Evolutionary conservation across 2,329 filamentous ascomycete genomes (phyloP).

Genomic region (Plenodomus biglobosus): DNA sequence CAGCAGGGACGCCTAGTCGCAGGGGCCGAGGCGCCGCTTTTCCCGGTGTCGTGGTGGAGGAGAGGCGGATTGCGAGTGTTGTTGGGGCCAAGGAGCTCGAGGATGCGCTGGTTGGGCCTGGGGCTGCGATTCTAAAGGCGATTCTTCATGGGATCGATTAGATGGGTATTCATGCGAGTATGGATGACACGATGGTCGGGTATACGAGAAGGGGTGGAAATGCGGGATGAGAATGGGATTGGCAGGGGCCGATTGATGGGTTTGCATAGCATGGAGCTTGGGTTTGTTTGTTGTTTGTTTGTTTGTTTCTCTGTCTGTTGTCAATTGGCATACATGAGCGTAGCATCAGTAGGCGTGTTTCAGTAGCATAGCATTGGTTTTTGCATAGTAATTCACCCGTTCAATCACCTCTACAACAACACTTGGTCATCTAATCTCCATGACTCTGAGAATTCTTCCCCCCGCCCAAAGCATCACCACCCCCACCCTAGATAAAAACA

Average conservation of each 20-base stretch:
- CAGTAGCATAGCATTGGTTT: slow-evolving; percentile 8
- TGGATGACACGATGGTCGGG: background rate
- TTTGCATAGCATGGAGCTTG: slow-evolving; percentile 8
- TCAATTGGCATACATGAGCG: slow-evolving; percentile 2
- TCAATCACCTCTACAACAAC: no score
- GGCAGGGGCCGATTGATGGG: background rate
- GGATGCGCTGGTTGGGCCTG: slow-evolving; percentile 63
- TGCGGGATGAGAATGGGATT: background rate
- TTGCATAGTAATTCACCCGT: background rate
- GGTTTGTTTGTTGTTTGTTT: background rate
- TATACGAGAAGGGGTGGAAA: background rate
- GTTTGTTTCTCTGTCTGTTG: no score
- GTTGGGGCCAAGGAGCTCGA: slow-evolving; percentile 79
- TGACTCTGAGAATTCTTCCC: no score
- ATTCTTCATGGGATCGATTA: slow-evolving; percentile 32
- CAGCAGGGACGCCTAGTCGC: slow-evolving; percentile 70
- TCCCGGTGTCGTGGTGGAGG: slow-evolving; percentile 61
- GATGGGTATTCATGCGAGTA: background rate
- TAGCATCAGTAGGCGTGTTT: slow-evolving; percentile 4
- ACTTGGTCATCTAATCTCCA: no score
- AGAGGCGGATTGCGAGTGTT: slow-evolving; percentile 75
- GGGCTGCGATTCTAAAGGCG: slow-evolving; percentile 42
- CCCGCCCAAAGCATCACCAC: no score
- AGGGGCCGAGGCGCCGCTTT: slow-evolving; percentile 55
- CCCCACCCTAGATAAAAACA: no score